Percentiles rank a stretch among this genome's conserved stretches.
Conservation (phyloP, 2,329 filamentous ascomycete species). For the Cladophialophora yegresii region DNA sequence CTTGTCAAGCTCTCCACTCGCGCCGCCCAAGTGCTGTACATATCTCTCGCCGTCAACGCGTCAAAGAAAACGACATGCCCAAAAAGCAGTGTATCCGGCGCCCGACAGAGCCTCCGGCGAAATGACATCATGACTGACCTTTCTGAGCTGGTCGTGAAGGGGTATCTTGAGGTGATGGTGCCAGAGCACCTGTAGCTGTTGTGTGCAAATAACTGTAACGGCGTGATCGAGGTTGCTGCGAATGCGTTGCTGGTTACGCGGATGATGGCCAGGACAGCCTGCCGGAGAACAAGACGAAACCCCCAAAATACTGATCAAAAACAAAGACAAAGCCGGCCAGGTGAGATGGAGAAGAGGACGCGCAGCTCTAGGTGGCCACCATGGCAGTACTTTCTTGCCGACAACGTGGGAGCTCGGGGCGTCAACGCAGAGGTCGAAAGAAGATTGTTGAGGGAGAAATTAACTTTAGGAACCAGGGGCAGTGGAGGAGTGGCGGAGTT, state of each 20-base stretch:
- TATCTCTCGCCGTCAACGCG: neutral
- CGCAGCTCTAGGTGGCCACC: slow-evolving; percentile 20
- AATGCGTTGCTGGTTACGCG: neutral
- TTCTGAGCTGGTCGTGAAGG: neutral
- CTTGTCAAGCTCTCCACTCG: too few relatives aligned
- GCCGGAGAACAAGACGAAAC: slow-evolving; percentile 13
- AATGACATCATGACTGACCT: slow-evolving; percentile 16
- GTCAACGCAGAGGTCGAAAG: neutral
- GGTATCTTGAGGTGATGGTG: neutral
- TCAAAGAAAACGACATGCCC: slow-evolving; percentile 15
- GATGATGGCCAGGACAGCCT: neutral
- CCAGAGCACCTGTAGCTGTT: neutral
- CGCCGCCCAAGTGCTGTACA: too few relatives aligned
- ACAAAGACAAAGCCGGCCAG: slow-evolving; percentile 35
- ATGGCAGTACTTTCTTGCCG: slow-evolving; percentile 7
- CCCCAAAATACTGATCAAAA: slow-evolving; percentile 27
- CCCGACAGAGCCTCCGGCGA: neutral
- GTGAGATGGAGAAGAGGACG: slow-evolving; percentile 6
- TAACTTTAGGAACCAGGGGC: neutral
- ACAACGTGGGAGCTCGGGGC: neutral
- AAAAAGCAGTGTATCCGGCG: neutral
- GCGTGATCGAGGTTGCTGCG: neutral
- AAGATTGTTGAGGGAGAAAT: neutral
- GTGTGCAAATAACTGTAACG: neutral
- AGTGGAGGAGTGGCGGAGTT: neutral